Percentiles rank a stretch among this genome's conserved stretches.
phyloP scores from a whole-genome alignment of 805 yeast genomes.

The Sugiyamaella americana region DNA sequence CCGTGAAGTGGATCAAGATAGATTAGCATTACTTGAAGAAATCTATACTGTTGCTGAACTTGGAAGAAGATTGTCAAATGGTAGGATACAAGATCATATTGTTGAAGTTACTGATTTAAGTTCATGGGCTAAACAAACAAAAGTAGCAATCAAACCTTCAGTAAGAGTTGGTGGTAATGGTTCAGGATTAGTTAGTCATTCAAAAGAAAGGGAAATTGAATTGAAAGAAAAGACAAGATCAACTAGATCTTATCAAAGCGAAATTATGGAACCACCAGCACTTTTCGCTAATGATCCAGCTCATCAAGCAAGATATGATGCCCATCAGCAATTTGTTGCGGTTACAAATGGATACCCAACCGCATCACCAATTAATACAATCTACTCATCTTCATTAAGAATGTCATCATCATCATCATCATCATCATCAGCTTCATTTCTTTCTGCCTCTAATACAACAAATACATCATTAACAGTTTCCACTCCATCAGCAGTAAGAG shows the following conservation, averaged over 20 bases:
- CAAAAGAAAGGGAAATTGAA: neutral
- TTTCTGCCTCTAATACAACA: neutral
- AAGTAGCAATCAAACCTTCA: neutral
- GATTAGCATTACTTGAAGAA: neutral
- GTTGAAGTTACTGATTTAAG: neutral
- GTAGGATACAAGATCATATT: neutral
- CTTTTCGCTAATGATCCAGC: no score
- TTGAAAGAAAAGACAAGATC: no score
- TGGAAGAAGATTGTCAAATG: neutral
- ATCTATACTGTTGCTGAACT: neutral
- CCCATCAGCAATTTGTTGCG: neutral
- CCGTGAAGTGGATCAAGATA: neutral
- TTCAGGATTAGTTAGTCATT: no score
- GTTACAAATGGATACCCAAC: neutral
- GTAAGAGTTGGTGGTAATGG: no score
- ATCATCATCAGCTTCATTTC: neutral
- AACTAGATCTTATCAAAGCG: no score
- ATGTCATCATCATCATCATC: neutral
- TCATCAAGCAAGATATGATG: neutral
- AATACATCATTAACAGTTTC: neutral
- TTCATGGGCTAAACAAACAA: neutral
- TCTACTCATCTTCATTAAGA: neutral
- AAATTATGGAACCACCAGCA: no score
- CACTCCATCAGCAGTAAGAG: neutral
- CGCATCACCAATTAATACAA: neutral